These are phyloP conservation scores for Talaromyces atroroseus DNA, from an alignment of 2,329 filamentous ascomycete species.

Conservation along the genomic window DNA sequence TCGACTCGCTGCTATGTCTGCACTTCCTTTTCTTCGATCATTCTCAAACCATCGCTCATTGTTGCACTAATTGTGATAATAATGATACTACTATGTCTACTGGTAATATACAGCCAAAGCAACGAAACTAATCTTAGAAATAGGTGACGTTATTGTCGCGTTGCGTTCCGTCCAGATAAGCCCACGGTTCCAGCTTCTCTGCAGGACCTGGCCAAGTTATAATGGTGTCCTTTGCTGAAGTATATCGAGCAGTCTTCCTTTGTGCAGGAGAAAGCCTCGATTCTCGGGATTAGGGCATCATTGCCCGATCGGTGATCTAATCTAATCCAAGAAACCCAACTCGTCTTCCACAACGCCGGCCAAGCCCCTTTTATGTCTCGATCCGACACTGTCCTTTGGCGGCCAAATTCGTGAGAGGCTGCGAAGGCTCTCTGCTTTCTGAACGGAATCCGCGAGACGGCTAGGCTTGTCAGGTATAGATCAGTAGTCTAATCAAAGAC, in stretches of 20 bases:
- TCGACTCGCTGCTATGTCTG: not conserved
- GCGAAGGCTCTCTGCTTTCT: constrained; percentile 45
- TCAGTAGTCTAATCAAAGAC: constrained; percentile 9
- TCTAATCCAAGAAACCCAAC: constrained; percentile 50
- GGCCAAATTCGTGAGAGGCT: constrained; percentile 45
- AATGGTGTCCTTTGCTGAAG: not conserved
- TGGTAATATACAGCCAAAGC: not conserved
- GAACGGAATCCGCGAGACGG: constrained; percentile 41
- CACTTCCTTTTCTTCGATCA: not conserved
- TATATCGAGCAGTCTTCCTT: not conserved
- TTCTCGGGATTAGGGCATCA: not conserved
- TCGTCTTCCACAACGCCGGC: constrained; percentile 53
- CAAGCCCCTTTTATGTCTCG: constrained; percentile 40
- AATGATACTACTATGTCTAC: not conserved
- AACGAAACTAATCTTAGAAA: not conserved
- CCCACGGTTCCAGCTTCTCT: not conserved
- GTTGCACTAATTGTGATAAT: not conserved
- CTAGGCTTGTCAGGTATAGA: constrained; percentile 2
- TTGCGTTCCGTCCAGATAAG: not conserved
- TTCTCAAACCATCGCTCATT: not conserved
- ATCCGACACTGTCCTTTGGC: constrained; percentile 42
- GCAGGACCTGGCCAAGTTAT: not conserved
- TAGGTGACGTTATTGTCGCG: not conserved
- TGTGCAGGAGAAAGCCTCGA: not conserved
- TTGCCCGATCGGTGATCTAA: not conserved